These are phyloP conservation scores for Auricularia sp. DNA, from an alignment of 768 basidiomycete species.

Conservation along the genomic window DNA sequence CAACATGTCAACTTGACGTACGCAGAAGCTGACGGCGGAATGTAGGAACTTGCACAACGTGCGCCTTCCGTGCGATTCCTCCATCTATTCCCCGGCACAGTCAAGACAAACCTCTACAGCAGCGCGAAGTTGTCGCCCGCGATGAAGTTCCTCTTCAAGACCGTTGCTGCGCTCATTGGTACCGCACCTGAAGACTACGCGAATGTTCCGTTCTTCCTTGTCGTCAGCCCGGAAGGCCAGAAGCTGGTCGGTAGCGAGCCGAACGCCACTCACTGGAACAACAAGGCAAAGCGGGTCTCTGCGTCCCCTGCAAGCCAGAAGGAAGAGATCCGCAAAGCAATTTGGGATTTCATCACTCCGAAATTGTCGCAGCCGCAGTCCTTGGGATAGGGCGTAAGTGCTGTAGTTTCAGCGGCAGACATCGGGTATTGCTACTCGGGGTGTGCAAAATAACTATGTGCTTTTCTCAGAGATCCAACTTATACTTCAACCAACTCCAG, in stretches of 20 bases:
- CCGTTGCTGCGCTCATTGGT: too few species aligned
- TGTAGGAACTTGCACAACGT: neutral
- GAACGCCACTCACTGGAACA: neutral
- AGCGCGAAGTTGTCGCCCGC: too few species aligned
- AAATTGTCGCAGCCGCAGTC: neutral
- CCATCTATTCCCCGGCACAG: neutral
- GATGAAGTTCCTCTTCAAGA: too few species aligned
- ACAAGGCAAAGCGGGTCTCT: neutral
- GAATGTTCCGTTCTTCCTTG: neutral
- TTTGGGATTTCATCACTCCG: neutral
- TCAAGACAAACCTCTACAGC: neutral
- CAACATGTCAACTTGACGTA: neutral
- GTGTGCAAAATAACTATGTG: too few species aligned
- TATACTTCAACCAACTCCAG: neutral
- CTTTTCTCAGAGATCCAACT: neutral
- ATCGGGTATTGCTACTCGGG: too few species aligned
- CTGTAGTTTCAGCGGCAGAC: neutral
- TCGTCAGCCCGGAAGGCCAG: neutral
- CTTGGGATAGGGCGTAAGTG: too few species aligned
- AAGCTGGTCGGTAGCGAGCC: neutral
- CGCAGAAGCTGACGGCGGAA: neutral
- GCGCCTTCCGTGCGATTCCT: neutral
- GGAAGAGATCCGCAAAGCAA: neutral
- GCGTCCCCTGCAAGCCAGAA: neutral
- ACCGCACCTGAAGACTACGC: neutral